Evolutionary conservation across 2,329 filamentous ascomycete genomes (phyloP).

Genomic region (Leptographium wingfieldii): DNA sequence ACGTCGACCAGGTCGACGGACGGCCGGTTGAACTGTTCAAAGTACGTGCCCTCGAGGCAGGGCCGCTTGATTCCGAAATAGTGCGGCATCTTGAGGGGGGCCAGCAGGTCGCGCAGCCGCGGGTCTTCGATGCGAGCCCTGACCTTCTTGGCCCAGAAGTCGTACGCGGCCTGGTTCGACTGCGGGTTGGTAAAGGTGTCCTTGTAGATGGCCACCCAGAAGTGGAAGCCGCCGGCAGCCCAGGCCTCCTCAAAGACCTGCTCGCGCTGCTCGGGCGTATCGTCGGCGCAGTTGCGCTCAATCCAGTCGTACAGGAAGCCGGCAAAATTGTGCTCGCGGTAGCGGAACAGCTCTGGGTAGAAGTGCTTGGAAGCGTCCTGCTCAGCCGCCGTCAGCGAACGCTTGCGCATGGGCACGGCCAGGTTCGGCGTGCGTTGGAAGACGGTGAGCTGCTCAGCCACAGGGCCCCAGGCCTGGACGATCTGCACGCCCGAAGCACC

Average conservation of each 20-base stretch:
- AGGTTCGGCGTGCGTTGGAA: constrained; percentile 58
- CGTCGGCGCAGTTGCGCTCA: constrained; percentile 43
- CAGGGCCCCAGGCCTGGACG: constrained; percentile 44
- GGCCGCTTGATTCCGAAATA: constrained; percentile 41
- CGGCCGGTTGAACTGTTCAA: constrained; percentile 32
- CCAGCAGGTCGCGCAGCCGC: constrained; percentile 34
- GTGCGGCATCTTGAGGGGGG: constrained; percentile 38
- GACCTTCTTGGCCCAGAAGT: constrained; percentile 42
- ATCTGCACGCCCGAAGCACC: constrained; percentile 54
- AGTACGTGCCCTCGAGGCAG: constrained; percentile 30
- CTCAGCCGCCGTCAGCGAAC: constrained; percentile 32
- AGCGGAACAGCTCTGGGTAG: constrained; percentile 39
- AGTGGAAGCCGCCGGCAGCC: constrained; percentile 39
- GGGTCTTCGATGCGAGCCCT: constrained; percentile 37
- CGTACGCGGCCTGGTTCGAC: constrained; percentile 39
- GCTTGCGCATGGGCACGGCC: constrained; percentile 47
- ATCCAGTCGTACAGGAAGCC: constrained; percentile 46
- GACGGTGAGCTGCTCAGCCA: constrained; percentile 39
- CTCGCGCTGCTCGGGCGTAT: constrained; percentile 34
- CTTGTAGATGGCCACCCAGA: constrained; percentile 40
- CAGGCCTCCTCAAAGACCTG: constrained; percentile 36
- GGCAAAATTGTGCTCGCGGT: constrained; percentile 39
- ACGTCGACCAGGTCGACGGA: constrained; percentile 31
- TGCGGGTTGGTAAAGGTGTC: constrained; percentile 33
- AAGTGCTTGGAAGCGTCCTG: constrained; percentile 31